Evolutionary conservation across 805 yeast genomes (phyloP).

Genomic region (Ogataea pilisensis): DNA sequence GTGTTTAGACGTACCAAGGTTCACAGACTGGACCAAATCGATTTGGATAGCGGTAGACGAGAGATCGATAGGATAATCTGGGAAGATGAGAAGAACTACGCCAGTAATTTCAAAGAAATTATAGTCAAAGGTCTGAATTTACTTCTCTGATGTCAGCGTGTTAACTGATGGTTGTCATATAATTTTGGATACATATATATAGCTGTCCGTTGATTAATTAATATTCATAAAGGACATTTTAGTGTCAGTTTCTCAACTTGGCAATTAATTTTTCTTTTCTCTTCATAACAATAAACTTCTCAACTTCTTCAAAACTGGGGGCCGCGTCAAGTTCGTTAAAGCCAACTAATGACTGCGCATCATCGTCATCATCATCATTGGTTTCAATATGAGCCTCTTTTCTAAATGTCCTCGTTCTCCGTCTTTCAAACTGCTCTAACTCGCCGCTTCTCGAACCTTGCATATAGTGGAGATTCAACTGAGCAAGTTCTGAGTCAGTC

Average conservation of each 20-base stretch:
- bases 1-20: slow-evolving; percentile 57
- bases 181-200: background rate
- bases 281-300: slow-evolving; percentile 41
- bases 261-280: slow-evolving; percentile 41
- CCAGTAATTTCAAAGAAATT: slow-evolving; percentile 31
- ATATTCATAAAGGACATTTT: slow-evolving; percentile 9
- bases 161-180: too few relatives aligned
- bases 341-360: slow-evolving; percentile 5
- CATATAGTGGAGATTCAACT: slow-evolving; percentile 4
- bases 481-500: slow-evolving; percentile 12
- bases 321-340: slow-evolving; percentile 32
- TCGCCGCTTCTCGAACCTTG: background rate
- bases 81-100: slow-evolving; percentile 59
- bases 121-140: slow-evolving; percentile 20
- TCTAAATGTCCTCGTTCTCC: slow-evolving; percentile 22
- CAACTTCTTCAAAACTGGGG: slow-evolving; percentile 35
- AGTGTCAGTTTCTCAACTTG: slow-evolving; percentile 33
- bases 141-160: slow-evolving; percentile 6
- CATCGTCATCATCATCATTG: background rate
- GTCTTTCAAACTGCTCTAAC: slow-evolving; percentile 30
- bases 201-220: slow-evolving; percentile 2
- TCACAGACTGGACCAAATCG: slow-evolving; percentile 68
- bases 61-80: slow-evolving; percentile 78
- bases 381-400: slow-evolving; percentile 2
- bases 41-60: slow-evolving; percentile 78